phyloP scores from a whole-genome alignment of 139 green algal genomes.

The Chlorella sp. region DNA sequence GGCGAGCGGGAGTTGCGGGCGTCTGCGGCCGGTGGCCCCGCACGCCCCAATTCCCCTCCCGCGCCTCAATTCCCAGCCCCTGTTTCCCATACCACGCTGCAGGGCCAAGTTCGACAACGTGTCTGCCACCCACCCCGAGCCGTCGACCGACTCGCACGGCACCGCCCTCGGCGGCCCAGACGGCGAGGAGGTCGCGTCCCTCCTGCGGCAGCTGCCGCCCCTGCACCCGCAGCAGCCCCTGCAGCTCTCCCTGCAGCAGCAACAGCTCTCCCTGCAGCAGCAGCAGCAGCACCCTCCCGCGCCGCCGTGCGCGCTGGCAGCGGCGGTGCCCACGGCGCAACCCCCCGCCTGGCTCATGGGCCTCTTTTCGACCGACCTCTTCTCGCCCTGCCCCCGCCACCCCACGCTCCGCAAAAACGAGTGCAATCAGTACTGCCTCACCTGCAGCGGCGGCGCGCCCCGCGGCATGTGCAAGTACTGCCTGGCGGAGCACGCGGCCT shows the following conservation, averaged over 20 bases:
- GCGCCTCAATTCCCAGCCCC: no score
- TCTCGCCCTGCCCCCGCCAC: constrained; percentile 34
- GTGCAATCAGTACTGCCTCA: constrained; percentile 39
- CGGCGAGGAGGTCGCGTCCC: no score
- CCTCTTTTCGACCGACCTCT: constrained; percentile 18
- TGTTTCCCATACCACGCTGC: no score
- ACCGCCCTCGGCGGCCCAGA: neutral
- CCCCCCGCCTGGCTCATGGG: constrained; percentile 24
- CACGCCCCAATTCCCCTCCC: no score
- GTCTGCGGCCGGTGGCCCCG: no score
- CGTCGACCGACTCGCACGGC: neutral
- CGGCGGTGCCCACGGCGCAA: no score
- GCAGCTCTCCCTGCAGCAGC: neutral
- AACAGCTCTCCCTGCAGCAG: no score
- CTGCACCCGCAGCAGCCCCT: neutral
- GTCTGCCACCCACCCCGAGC: neutral
- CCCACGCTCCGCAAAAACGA: constrained; percentile 17
- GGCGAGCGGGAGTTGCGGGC: no score
- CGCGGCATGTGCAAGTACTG: constrained; percentile 36
- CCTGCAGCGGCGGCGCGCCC: neutral
- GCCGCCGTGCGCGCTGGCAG: neutral
- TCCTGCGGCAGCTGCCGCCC: neutral
- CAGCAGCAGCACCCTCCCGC: neutral
- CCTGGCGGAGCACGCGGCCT: constrained; percentile 21
- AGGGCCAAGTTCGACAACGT: constrained; percentile 22